A percentile compares a stretch with the other conserved stretches of the same genome.
Conservation (phyloP, 805 yeast genomes). For the Cyberlindnera amylophila region DNA sequence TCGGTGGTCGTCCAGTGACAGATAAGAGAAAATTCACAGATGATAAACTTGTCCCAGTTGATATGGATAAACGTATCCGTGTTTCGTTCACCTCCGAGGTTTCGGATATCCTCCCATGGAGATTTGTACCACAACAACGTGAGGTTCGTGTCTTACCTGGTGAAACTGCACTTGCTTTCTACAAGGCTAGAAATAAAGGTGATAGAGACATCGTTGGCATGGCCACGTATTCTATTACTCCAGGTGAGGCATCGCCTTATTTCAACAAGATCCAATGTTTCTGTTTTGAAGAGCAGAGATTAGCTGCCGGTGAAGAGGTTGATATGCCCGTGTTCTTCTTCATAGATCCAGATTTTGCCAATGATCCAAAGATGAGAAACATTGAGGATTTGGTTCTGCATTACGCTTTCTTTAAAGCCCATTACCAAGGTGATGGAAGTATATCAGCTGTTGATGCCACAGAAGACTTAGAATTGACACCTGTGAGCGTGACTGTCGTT, state of each 20-base stretch:
- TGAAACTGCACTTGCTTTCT: constrained; percentile 95
- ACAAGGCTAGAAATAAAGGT: constrained; percentile 82
- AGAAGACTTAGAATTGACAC: constrained; percentile 23
- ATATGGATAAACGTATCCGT: constrained; percentile 73
- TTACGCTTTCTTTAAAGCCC: constrained; percentile 81
- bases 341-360: constrained; percentile 92
- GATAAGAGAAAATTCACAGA: constrained; percentile 76
- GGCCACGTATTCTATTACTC: constrained; percentile 97
- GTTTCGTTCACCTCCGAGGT: constrained; percentile 92
- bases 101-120: constrained; percentile 90
- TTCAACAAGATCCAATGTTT: constrained; percentile 97
- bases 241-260: constrained; percentile 94
- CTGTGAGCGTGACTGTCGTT: constrained; percentile 18
- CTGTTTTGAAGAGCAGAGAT: constrained; percentile 94
- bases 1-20: constrained; percentile 93
- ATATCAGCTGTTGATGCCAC: constrained; percentile 29
- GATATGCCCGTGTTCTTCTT: constrained; percentile 99
- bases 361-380: constrained; percentile 88
- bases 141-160: constrained; percentile 94
- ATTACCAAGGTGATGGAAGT: constrained; percentile 39
- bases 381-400: constrained; percentile 87
- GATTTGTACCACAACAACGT: constrained; percentile 87
- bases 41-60: constrained; percentile 85
- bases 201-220: constrained; percentile 92
- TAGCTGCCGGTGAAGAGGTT: constrained; percentile 93